Base-by-base conservation (phyloP, 441 rosid species). In the Mallotus repandus region DNA sequence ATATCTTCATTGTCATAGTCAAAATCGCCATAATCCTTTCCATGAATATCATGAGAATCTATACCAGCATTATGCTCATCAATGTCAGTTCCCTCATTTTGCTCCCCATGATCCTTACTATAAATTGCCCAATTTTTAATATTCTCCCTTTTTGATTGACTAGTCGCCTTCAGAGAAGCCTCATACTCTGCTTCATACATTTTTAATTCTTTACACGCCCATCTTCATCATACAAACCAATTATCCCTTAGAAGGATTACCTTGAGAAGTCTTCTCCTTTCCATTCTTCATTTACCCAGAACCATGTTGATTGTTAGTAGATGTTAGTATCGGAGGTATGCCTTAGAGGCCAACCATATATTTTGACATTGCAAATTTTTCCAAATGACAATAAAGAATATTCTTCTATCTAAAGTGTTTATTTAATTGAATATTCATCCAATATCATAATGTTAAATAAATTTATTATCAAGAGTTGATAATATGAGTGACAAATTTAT, bases 221-320 rank as follows among this genome's bases (percentile, higher is more conserved):
- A 38, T 93, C 92, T 80, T 96, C 99, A 81, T 96, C 89, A 74
- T 96, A 91, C 76, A 93, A 81, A 55, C 91, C 98, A 75, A 13
- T 80, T 68, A 88, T 92, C 54, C 80, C 45, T 72, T 78, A 50
- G 4, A 45, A 25, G 72, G 63, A 74, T 65, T 74, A 32, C 72
- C 81, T 38, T 61, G 46, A 41, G 81, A 69, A 11, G 55, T 66
- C 77, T 73, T 79, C 71, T 73, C 70, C 58, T 73, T 69, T 35
- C 65, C 81, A 72, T 65, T 70, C 63, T 77, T 83, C 70, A 70
- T 59, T 65, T 79, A 74, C 53, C 8, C 61, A 22, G 76, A 69
- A 66, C 61, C 72, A 70, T 48, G 75, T 32, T 77, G 81, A 56
- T 46, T 69, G 52, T 76, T 74, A 62, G 60, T 69, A 73, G 83